These are phyloP conservation scores for Lophiostoma macrostomum DNA, from an alignment of 495 filamentous ascomycete species.

Conservation along the genomic window DNA sequence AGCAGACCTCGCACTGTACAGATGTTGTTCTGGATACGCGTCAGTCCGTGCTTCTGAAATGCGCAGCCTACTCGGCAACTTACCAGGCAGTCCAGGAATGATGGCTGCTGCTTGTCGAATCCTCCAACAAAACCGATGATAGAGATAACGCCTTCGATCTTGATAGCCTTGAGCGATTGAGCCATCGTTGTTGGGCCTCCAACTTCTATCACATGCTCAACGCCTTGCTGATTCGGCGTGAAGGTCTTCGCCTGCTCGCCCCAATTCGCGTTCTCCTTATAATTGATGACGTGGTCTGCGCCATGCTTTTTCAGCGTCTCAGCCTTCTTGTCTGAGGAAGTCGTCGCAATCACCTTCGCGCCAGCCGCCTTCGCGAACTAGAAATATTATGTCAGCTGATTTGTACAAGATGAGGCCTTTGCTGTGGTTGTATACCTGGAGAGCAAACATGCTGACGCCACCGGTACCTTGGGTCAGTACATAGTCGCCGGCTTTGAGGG, in stretches of 20 bases:
- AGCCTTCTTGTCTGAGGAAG: constrained; percentile 54
- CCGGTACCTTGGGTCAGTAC: constrained; percentile 81
- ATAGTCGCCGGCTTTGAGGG: constrained; percentile 62
- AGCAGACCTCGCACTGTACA: constrained; percentile 42
- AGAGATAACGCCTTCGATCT: constrained; percentile 45
- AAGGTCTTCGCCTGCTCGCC: constrained; percentile 46
- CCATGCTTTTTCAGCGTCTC: constrained; percentile 91
- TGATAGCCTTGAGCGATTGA: constrained; percentile 41
- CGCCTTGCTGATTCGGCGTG: constrained; percentile 46
- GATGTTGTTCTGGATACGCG: constrained; percentile 25
- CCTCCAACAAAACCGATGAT: constrained; percentile 46
- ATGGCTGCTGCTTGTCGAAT: constrained; percentile 37
- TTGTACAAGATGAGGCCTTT: neutral
- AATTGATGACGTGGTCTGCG: constrained; percentile 59
- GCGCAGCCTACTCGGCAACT: neutral
- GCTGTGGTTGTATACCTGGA: constrained; percentile 54
- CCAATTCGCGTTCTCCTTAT: constrained; percentile 46
- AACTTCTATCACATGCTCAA: constrained; percentile 59
- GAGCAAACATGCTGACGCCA: constrained; percentile 72
- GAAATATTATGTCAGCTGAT: neutral
- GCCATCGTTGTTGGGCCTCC: constrained; percentile 45
- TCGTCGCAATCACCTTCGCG: constrained; percentile 77
- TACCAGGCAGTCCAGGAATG: constrained; percentile 39
- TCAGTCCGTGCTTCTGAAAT: neutral
- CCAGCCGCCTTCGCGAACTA: constrained; percentile 83